Conservation (phyloP, 768 basidiomycete genomes). For the Boletus rubescentipes region DNA sequence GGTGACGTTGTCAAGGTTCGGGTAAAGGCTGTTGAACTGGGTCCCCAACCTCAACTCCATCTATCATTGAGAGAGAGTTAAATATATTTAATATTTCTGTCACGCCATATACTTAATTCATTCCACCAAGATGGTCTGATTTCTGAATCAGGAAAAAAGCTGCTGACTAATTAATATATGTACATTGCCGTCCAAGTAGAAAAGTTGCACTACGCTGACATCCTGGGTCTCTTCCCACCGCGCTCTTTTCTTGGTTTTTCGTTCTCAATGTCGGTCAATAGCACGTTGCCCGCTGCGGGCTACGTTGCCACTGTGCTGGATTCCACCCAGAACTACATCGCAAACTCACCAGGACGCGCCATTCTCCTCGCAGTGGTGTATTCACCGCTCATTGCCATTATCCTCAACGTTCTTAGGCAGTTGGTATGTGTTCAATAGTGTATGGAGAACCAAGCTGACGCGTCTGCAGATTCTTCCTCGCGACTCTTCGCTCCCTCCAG, state of each 20-base stretch:
- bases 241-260: neutral
- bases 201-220: neutral
- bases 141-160: neutral
- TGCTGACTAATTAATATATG: conserved; percentile 26
- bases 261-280: conserved; percentile 27
- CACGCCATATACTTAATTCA: too few species aligned
- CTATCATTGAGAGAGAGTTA: conserved; percentile 12
- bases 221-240: neutral
- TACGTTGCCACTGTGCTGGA: conserved; percentile 24
- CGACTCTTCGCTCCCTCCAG: conserved; percentile 73
- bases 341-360: conserved; percentile 26
- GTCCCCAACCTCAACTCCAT: conserved; percentile 28
- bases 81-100: too few species aligned
- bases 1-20: conserved; percentile 29
- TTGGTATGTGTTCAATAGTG: conserved; percentile 47
- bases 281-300: conserved; percentile 22
- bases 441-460: neutral
- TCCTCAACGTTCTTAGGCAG: conserved; percentile 78
- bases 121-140: conserved; percentile 17
- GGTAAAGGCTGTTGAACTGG: conserved; percentile 30
- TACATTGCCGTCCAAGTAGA: neutral
- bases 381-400: conserved; percentile 62
- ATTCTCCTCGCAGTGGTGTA: conserved; percentile 52
- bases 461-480: conserved; percentile 58
- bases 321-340: conserved; percentile 18